These are phyloP conservation scores for Sporormia fimetaria DNA, from an alignment of 495 filamentous ascomycete genomes.

Conservation along the genomic window DNA sequence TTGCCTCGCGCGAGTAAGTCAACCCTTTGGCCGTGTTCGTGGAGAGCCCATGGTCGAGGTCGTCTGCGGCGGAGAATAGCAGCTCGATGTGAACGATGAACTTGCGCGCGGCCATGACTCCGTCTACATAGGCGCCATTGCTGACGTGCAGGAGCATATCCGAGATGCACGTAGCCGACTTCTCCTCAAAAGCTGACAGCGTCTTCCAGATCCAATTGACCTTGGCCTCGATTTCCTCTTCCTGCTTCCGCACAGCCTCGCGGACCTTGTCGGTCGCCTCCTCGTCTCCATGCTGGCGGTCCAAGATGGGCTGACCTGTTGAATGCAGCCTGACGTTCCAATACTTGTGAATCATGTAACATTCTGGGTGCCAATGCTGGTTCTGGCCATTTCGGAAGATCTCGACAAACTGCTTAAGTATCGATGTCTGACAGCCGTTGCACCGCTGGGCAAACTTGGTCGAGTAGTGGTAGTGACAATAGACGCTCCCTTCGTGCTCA, in stretches of 20 bases:
- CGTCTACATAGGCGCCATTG: conserved; percentile 92
- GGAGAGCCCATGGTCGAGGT: conserved; percentile 61
- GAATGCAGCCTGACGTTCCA: conserved; percentile 89
- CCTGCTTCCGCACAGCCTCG: conserved; percentile 63
- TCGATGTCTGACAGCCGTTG: conserved; percentile 94
- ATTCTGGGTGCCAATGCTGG: conserved; percentile 99
- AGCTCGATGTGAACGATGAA: conserved; percentile 96
- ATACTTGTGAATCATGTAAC: conserved; percentile 99
- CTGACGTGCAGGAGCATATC: conserved; percentile 99
- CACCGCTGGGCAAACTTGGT: conserved; percentile 94
- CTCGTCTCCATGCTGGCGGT: conserved; percentile 38
- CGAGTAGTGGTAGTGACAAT: conserved; percentile 98
- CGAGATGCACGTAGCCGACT: conserved; percentile 93
- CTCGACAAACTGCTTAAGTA: conserved; percentile 98
- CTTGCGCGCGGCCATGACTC: conserved; percentile 87
- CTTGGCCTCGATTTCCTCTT: conserved; percentile 94
- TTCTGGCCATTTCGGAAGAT: conserved; percentile 96
- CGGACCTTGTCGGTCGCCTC: conserved; percentile 66
- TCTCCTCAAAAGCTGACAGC: conserved; percentile 92
- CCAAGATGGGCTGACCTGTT: conserved; percentile 40
- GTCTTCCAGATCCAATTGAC: conserved; percentile 98
- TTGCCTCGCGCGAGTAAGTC: conserved; percentile 86
- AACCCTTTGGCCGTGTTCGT: conserved; percentile 64
- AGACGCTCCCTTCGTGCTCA: conserved; percentile 92
- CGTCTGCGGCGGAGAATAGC: conserved; percentile 79